Conservation (phyloP, 345 rosid genomes). For the Alliaria petiolata region DNA sequence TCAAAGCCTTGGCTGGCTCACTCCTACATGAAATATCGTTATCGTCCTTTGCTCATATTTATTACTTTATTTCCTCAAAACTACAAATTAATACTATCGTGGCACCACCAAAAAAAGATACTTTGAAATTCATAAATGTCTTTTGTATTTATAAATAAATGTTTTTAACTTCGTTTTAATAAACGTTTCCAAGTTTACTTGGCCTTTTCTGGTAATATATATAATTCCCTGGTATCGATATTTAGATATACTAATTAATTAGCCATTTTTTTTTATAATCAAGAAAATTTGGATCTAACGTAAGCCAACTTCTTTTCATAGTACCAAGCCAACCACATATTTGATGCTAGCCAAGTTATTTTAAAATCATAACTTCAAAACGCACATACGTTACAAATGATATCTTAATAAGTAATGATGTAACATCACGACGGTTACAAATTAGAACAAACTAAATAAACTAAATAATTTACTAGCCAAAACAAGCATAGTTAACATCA, state of each 20-base stretch:
- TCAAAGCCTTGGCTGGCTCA: conserved; percentile 16
- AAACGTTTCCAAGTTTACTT: conserved; percentile 16
- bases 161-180: conserved; percentile 21
- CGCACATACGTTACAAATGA: not conserved
- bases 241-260: not conserved
- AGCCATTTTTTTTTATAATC: not conserved
- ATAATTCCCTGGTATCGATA: not conserved
- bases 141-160: conserved; percentile 25
- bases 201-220: conserved; percentile 16
- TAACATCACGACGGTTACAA: conserved; percentile 22
- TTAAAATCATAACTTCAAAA: not conserved
- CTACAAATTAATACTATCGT: conserved; percentile 24
- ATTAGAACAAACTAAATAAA: not conserved
- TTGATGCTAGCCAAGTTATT: not conserved
- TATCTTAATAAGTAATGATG: not conserved
- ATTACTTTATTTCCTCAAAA: conserved; percentile 30
- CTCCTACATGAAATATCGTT: conserved; percentile 26
- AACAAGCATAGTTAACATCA: not conserved
- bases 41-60: conserved; percentile 26
- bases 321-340: not conserved
- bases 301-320: not conserved
- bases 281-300: not conserved
- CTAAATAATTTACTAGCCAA: not conserved
- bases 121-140: conserved; percentile 22
- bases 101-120: conserved; percentile 32